Base-by-base conservation (phyloP, 768 basidiomycete genomes). In the Tricholoma hemisulphureum region DNA sequence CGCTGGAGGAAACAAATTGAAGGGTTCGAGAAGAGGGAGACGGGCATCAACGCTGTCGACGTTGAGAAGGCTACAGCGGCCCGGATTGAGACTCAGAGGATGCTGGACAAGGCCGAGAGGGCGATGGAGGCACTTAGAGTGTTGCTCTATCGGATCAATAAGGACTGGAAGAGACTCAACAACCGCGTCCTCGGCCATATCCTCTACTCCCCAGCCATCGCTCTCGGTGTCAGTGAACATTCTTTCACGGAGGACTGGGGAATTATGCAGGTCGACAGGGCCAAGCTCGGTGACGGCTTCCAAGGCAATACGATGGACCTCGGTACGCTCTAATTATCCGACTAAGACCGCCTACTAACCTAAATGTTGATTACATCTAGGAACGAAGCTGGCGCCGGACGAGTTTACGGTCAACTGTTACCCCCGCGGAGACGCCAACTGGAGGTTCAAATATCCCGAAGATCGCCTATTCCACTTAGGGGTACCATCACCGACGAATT, bases 271-370 rank as follows among this genome's bases (percentile, higher is more conserved):
- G 53, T 76, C 48, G 43, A 63, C 57, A 20, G 21, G 1, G 29
- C 51, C 54, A 65, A 62, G 59, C 29, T 65, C 56, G 55, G 55
- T 24, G 32, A 61, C 6, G 59, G 61, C 60, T 75, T 75, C 58
- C 43, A 63, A 57, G 75, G 75, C 37, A 76, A 76, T 51, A 62
- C 55, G 51, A 37, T 76, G 1, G 69, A 71, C 62, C 65, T 76
- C 10, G 75, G 71, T 72, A 64, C 55, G 61, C 72, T 65, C 53
- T 48, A 49, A 58, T 41, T 46, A 61, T 68, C 61, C 46, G 13
- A 65, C 64, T 62, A 62, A 63, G 63, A 31, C 29, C 29, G 41
- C 55, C 29, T 57, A 57, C 57, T 66, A 63, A 63, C 57, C 56
- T 65, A 52, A 64, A 46, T 58, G 52, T 49, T 63, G 53, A 63